These are phyloP conservation scores for Picea glauca DNA, from an alignment of 75 land plant genomes.

Conservation along the genomic window DNA sequence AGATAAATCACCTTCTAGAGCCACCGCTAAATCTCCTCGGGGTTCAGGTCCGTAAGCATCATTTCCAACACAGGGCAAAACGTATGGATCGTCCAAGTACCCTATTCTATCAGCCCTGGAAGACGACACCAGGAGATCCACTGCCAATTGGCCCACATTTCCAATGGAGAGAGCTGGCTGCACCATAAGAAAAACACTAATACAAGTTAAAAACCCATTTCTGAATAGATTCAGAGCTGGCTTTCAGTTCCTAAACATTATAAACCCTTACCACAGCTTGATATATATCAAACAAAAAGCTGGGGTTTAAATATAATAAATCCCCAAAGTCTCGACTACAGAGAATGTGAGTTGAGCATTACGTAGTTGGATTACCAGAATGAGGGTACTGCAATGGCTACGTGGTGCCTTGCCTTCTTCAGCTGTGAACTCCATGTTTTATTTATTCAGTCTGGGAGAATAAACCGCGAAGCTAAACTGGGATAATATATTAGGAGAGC, in stretches of 20 bases:
- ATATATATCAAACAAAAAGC: background rate
- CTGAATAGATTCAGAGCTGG: background rate
- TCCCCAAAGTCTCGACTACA: background rate
- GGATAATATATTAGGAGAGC: background rate
- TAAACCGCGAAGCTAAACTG: background rate
- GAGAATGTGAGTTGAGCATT: background rate
- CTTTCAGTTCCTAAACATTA: background rate
- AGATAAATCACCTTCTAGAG: slow-evolving; percentile 71
- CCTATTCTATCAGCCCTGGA: slow-evolving; percentile 57
- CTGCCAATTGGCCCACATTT: slow-evolving; percentile 91
- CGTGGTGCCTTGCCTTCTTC: slow-evolving; percentile 13
- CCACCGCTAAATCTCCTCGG: slow-evolving; percentile 69
- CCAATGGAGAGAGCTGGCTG: slow-evolving; percentile 98
- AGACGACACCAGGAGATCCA: slow-evolving; percentile 76
- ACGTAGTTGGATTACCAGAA: slow-evolving; percentile 15
- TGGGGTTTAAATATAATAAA: background rate
- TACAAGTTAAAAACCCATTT: background rate
- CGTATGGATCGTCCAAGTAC: slow-evolving; percentile 76
- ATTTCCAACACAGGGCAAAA: slow-evolving; percentile 97
- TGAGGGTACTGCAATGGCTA: slow-evolving; percentile 20
- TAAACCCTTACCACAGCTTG: background rate
- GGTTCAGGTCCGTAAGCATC: slow-evolving; percentile 77
- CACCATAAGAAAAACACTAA: background rate
- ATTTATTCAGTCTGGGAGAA: background rate
- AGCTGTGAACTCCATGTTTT: slow-evolving; percentile 17